Base-by-base conservation (phyloP, 371 early-diverging fungal genomes). In the Fennellomyces sp. region DNA sequence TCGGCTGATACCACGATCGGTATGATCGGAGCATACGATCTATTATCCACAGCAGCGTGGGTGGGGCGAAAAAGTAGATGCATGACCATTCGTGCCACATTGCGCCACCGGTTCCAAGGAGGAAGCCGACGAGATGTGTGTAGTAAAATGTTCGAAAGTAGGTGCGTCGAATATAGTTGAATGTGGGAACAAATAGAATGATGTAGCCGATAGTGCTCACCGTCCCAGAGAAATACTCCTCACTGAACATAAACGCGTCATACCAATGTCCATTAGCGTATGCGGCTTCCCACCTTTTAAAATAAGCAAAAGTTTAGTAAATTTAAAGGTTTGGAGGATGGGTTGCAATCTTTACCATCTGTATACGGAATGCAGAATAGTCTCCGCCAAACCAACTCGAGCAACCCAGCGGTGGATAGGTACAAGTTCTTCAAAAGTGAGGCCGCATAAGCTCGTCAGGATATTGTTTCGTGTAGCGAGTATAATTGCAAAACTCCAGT, bases 331-430 rank as follows among this genome's bases (percentile, higher is more conserved):
- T 41, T 41, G 15, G 19, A n/a, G n/a, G n/a, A 13, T 41, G 0
- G 3, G n/a, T 17, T 5, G 12, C 11, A 45, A 23, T 0, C 8
- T 70, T 66, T 73, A 74, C 78, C 72, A 72, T 28, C 78, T 57
- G 41, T 64, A 78, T 2, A 73, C 65, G 58, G 73, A 57, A 50
- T 78, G 79, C n/a, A 73, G 66, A 0, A 71, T 47, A 29, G 68
- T 66, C 56, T 78, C 70, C 2, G 63, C 61, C 19, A 78, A 47
- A 30, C 79, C 79, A 54, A 78, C 45, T 17, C 76, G 71, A 31
- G 73, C 71, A 38, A 75, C 17, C 64, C 73, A 73, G 3, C 79
- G 79, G 68, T 78, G 79, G 49, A 60, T 75, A 25, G 79, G 79
- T 28, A 78, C 61, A 2, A 78, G 29, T 13, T 69, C 61, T 45